Evolutionary conservation across 306 rosid genomes (phyloP).

Genomic region (Sphenostylis stenocarpa): DNA sequence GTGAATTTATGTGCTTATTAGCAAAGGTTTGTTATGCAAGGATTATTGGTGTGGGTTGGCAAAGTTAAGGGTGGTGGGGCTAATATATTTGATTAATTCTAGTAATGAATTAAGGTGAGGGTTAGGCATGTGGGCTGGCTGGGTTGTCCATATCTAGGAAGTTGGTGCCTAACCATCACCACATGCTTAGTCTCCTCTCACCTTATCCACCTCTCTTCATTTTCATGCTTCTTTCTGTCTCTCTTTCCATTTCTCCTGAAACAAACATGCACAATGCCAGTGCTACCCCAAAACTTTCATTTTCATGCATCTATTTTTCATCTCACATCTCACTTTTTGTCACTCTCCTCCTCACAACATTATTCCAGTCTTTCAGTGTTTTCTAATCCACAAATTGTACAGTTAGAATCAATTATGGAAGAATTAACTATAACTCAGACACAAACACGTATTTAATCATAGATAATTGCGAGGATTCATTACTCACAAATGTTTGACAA

Average conservation of each 20-base stretch:
- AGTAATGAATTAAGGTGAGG: conserved; percentile 37
- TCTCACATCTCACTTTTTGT: no score
- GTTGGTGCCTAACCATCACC: conserved; percentile 38
- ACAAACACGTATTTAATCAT: neutral
- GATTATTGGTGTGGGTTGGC: neutral
- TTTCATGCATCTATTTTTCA: neutral
- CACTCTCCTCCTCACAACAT: neutral
- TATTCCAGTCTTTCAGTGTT: no score
- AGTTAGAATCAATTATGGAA: no score
- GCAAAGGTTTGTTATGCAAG: neutral
- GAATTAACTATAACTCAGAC: no score
- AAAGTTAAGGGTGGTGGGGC: neutral
- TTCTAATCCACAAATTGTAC: no score
- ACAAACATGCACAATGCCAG: conserved; percentile 12
- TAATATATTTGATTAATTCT: neutral
- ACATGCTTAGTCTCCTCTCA: conserved; percentile 44
- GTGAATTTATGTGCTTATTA: neutral
- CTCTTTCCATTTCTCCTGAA: conserved; percentile 24
- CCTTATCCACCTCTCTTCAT: conserved; percentile 20
- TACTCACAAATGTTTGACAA: neutral
- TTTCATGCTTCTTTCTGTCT: conserved; percentile 37
- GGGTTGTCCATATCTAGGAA: conserved; percentile 33
- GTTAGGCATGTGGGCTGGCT: conserved; percentile 40
- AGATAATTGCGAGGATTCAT: neutral
- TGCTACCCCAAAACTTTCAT: conserved; percentile 16